Evolutionary conservation across 768 basidiomycete species (phyloP).

Genomic region (Ephemerocybe angulata): DNA sequence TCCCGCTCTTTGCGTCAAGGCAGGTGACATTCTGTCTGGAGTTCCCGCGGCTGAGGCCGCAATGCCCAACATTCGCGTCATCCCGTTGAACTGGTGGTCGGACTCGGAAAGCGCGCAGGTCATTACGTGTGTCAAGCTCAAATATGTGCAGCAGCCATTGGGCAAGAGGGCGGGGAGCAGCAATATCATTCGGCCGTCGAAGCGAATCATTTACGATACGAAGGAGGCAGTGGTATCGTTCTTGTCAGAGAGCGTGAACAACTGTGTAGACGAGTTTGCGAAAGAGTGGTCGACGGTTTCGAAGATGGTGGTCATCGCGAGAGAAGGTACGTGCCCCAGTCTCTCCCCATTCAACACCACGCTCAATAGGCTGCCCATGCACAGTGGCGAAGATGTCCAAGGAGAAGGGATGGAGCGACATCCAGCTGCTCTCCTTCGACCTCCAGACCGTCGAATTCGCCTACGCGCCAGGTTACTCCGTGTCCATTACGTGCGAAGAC

Average conservation of each 20-base stretch:
- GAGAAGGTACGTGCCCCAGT: slow-evolving; percentile 63
- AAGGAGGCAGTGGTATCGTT: slow-evolving; percentile 87
- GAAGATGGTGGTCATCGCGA: slow-evolving; percentile 91
- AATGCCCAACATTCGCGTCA: slow-evolving; percentile 87
- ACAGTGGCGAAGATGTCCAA: slow-evolving; percentile 82
- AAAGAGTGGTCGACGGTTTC: slow-evolving; percentile 92
- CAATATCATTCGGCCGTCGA: slow-evolving; percentile 75
- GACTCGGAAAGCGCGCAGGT: slow-evolving; percentile 75
- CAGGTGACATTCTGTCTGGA: slow-evolving; percentile 74
- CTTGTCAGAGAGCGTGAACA: slow-evolving; percentile 79
- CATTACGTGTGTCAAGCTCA: slow-evolving; percentile 86
- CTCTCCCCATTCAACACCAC: neutral
- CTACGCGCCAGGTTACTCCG: slow-evolving; percentile 76
- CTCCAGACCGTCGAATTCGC: slow-evolving; percentile 89
- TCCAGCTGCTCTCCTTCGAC: slow-evolving; percentile 85
- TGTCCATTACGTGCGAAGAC: slow-evolving; percentile 76
- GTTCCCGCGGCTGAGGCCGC: slow-evolving; percentile 88
- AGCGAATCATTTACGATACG: slow-evolving; percentile 87
- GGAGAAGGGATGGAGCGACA: slow-evolving; percentile 64
- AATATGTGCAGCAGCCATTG: slow-evolving; percentile 84
- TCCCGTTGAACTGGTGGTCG: slow-evolving; percentile 91
- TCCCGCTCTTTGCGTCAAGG: slow-evolving; percentile 80
- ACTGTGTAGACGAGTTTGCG: slow-evolving; percentile 85
- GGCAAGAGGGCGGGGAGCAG: slow-evolving; percentile 63
- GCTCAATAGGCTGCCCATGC: neutral